These are phyloP conservation scores for Pichia ethanolica DNA, from an alignment of 805 yeast genomes.

Conservation along the genomic window DNA sequence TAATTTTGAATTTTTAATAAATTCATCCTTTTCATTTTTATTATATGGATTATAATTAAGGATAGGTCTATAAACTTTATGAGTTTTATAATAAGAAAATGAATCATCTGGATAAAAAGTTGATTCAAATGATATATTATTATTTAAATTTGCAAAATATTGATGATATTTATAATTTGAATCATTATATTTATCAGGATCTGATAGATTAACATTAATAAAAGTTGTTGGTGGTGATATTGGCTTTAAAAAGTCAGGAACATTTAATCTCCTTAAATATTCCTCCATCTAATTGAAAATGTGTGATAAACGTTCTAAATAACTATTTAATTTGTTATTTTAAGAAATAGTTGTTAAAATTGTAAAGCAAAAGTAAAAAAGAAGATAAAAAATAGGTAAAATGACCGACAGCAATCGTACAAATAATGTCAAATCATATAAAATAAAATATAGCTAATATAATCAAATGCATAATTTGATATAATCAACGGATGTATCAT, in stretches of 20 bases:
- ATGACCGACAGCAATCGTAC: too few relatives aligned
- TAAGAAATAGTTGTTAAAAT: too few relatives aligned
- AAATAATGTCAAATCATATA: too few relatives aligned
- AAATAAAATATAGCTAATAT: too few relatives aligned
- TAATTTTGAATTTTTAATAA: neutral
- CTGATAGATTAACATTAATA: conserved; percentile 3
- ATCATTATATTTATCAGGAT: conserved; percentile 1
- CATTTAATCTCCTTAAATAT: conserved; percentile 16
- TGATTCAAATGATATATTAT: neutral
- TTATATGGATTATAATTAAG: neutral
- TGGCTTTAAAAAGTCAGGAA: conserved; percentile 19
- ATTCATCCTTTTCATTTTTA: neutral
- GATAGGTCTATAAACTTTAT: conserved; percentile 10
- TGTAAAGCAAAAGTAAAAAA: too few relatives aligned
- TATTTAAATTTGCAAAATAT: conserved; percentile 16
- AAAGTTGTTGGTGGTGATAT: conserved; percentile 15
- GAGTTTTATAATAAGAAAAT: conserved; percentile 6
- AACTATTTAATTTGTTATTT: too few relatives aligned
- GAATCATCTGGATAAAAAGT: neutral
- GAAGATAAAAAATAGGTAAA: too few relatives aligned
- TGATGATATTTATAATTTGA: conserved; percentile 15
- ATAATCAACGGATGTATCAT: too few relatives aligned
- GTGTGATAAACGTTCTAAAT: too few relatives aligned
- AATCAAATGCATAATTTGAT: too few relatives aligned
- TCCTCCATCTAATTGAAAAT: conserved; percentile 12